A percentile compares a stretch with the other conserved stretches of the same genome.
phyloP scores from a whole-genome alignment of 2,329 filamentous ascomycete species.

The Fusarium sp. region DNA sequence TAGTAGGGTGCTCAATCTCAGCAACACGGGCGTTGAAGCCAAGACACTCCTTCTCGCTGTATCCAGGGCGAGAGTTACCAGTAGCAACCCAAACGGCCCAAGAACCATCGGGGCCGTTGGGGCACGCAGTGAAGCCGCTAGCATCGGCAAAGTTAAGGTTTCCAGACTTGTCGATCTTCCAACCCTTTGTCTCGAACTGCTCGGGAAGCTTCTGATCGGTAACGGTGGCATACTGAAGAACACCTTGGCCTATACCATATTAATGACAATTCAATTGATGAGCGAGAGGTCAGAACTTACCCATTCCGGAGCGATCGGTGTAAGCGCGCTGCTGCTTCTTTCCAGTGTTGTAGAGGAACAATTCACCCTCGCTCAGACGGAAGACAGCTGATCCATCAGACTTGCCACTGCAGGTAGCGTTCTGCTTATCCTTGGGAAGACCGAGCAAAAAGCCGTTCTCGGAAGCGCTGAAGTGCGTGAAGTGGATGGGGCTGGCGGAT shows the following conservation, averaged over 20 bases:
- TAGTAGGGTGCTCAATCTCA: constrained; percentile 42
- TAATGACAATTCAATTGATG: not conserved
- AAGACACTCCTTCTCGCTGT: constrained; percentile 49
- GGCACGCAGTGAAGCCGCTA: constrained; percentile 61
- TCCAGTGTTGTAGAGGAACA: constrained; percentile 58
- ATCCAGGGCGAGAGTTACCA: constrained; percentile 48
- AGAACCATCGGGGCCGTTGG: constrained; percentile 50
- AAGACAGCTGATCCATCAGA: constrained; percentile 59
- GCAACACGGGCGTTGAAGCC: constrained; percentile 47
- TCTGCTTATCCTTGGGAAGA: constrained; percentile 49
- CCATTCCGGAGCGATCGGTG: constrained; percentile 68
- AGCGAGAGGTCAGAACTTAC: constrained; percentile 45
- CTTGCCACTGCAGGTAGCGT: constrained; percentile 59
- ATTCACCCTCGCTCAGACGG: constrained; percentile 51
- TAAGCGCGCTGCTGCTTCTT: constrained; percentile 59
- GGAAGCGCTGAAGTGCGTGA: constrained; percentile 55
- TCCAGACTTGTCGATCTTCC: constrained; percentile 53
- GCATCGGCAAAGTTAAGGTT: not conserved
- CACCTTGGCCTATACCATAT: constrained; percentile 58
- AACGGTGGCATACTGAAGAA: constrained; percentile 62
- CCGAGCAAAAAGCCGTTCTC: constrained; percentile 55
- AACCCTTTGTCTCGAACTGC: constrained; percentile 59
- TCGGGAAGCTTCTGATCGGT: constrained; percentile 45
- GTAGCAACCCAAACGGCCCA: constrained; percentile 53
- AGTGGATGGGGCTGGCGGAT: constrained; percentile 61